Conservation (phyloP, 176 grass and related monocot genomes). For the Oryza officinalis region DNA sequence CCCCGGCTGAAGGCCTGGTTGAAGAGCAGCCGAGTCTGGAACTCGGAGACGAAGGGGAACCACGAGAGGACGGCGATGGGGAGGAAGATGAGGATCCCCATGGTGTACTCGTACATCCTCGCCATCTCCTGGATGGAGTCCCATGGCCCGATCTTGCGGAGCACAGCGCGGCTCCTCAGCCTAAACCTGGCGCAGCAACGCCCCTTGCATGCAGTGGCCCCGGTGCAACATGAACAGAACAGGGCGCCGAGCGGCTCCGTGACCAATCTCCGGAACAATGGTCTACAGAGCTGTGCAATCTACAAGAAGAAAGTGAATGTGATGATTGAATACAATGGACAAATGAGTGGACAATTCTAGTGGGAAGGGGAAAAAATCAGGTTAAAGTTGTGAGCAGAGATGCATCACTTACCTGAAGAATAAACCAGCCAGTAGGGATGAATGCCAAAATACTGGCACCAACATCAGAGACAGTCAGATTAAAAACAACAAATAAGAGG, state of each 20-base stretch:
- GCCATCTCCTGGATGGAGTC: constrained; percentile 68
- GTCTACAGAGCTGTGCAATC: constrained; percentile 41
- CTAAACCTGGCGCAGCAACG: constrained; percentile 52
- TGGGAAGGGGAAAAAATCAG: background rate
- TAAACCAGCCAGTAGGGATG: constrained; percentile 76
- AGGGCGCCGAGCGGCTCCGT: constrained; percentile 26
- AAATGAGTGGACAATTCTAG: background rate
- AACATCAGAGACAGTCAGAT: constrained; percentile 41
- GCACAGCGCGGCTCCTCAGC: constrained; percentile 43
- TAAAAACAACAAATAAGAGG: constrained; percentile 44
- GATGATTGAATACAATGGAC: background rate
- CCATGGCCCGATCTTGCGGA: constrained; percentile 58
- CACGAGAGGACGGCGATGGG: constrained; percentile 60
- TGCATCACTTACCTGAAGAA: constrained; percentile 53
- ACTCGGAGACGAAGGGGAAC: constrained; percentile 79
- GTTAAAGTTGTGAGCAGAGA: background rate
- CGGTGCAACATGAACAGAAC: constrained; percentile 35
- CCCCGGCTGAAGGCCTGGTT: constrained; percentile 80
- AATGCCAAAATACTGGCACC: constrained; percentile 65
- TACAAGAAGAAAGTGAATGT: constrained; percentile 25
- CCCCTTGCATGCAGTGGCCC: constrained; percentile 30
- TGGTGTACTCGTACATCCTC: constrained; percentile 65
- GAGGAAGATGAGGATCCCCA: constrained; percentile 62
- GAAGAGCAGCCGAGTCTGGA: constrained; percentile 73
- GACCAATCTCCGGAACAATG: constrained; percentile 34